Evolutionary conservation across 2,329 filamentous ascomycete species (phyloP), one percentile per base, ranked within the genome.

Genomic region (Talaromyces sp.): DNA sequence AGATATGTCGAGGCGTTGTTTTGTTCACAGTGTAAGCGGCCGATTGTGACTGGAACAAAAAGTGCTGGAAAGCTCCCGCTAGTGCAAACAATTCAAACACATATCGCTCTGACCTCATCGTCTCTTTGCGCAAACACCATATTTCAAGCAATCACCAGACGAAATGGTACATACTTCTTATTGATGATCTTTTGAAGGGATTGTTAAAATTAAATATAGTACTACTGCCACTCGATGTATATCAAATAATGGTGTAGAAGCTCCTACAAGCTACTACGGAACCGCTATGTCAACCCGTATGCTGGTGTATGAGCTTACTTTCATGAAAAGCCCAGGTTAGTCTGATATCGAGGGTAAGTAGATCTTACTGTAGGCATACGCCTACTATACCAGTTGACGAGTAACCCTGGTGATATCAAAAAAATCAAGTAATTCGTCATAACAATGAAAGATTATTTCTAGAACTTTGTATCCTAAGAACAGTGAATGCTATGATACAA

Each of bases 401-500:
- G 27, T 17, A 53, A 31, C 17, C 17, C 29, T 54, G 49, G 27
- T 53, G 17, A 34, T 54, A 19, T 31, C 27, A 6, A 54, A 53
- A 54, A 34, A 7, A 5, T 56, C 29, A 56, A 36, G 31, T 7
- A 36, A 36, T 38, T 56, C 31, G 53, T 56, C 53, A 56, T 22
- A 38, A 36, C 53, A 56, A 56, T 31, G 31, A 56, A 25, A 56
- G 53, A 56, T 38, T 36, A 56, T 56, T 22, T 56, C 53, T 56
- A 56, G 49, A 53, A 36, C 31, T 38, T 36, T 56, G 29, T 56
- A 56, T 56, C 53, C 31, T 56, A 56, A 56, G 36, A 59, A 59
- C 53, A 63, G 38, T 61, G 65, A 68, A 72, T 72, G 71, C 67
- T 73, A 74, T 74, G 70, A 71, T 73, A 75, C 71, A 75, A 74